Percentiles rank a stretch among this genome's conserved stretches.
These are phyloP conservation scores for Takakia lepidozioides DNA, from an alignment of 225 moss, liverwort and hornwort genomes.

Conservation along the genomic window DNA sequence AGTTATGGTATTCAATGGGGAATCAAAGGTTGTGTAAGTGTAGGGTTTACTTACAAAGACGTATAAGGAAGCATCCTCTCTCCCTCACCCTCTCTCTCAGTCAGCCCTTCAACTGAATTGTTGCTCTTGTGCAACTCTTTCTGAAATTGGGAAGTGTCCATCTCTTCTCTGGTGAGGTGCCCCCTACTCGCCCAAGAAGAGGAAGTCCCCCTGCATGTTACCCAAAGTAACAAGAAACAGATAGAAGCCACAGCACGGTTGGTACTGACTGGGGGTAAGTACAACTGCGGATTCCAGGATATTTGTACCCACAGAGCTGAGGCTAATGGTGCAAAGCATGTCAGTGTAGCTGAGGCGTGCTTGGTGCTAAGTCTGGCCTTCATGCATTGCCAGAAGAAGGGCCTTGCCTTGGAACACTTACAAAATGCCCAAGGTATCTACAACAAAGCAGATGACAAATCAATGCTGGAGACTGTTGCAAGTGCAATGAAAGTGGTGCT, in stretches of 20 bases:
- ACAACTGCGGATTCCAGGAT: constrained; percentile 46
- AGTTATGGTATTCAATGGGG: no score
- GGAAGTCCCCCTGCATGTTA: no score
- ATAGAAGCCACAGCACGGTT: no score
- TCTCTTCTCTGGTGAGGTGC: neutral
- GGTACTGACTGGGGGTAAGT: no score
- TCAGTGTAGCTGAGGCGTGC: constrained; percentile 58
- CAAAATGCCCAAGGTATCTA: constrained; percentile 31
- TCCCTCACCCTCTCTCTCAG: no score
- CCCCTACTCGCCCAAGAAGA: no score
- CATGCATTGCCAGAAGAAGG: constrained; percentile 19
- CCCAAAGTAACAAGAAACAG: no score
- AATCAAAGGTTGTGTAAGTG: no score
- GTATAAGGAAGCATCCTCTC: no score
- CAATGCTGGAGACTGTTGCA: no score
- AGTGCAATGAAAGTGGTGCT: no score
- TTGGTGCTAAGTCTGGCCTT: constrained; percentile 65
- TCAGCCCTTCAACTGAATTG: neutral
- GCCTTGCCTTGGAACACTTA: constrained; percentile 35
- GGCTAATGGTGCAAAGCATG: constrained; percentile 16
- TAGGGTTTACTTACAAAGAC: no score
- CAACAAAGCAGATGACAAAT: neutral
- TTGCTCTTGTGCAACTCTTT: neutral
- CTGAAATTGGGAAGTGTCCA: neutral
- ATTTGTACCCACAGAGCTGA: constrained; percentile 50